phyloP scores from a whole-genome alignment of 1,284 basidiomycete genomes.

The Spongiforma sp. region DNA sequence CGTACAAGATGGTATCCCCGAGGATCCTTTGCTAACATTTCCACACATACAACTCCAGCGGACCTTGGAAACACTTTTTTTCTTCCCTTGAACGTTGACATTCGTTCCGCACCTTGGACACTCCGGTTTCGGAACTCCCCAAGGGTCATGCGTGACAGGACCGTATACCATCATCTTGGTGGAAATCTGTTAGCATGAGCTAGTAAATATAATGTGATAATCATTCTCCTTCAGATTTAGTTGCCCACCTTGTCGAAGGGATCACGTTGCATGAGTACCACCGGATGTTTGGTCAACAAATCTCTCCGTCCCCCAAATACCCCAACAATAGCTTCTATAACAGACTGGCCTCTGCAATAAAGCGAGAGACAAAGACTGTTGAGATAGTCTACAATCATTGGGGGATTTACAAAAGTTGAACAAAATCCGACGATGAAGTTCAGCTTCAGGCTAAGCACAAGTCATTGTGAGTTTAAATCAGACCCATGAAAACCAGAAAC shows the following conservation, averaged over 20 bases:
- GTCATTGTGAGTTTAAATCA: neutral
- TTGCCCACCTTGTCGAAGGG: neutral
- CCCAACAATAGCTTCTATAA: neutral
- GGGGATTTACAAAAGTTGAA: neutral
- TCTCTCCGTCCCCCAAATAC: neutral
- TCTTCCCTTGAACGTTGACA: neutral
- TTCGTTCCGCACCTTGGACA: slow-evolving; percentile 3
- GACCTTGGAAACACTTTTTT: neutral
- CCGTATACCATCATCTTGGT: slow-evolving; percentile 3
- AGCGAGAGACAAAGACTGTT: slow-evolving; percentile 1
- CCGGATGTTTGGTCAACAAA: neutral
- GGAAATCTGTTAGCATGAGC: neutral
- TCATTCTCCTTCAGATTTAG: neutral
- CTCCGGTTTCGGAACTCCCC: slow-evolving; percentile 3
- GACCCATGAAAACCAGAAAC: neutral
- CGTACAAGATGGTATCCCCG: neutral
- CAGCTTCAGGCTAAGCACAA: slow-evolving; percentile 12
- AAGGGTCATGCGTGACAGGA: slow-evolving; percentile 1
- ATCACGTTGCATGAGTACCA: slow-evolving; percentile 5
- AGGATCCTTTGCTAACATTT: neutral
- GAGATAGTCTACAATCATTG: neutral
- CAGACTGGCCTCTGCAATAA: neutral
- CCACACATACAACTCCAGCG: neutral
- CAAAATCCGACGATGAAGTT: slow-evolving; percentile 3
- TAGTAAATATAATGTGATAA: neutral